These are phyloP conservation scores for Akanthomyces dipterigenus DNA, from an alignment of 2,329 filamentous ascomycete genomes.

Conservation along the genomic window DNA sequence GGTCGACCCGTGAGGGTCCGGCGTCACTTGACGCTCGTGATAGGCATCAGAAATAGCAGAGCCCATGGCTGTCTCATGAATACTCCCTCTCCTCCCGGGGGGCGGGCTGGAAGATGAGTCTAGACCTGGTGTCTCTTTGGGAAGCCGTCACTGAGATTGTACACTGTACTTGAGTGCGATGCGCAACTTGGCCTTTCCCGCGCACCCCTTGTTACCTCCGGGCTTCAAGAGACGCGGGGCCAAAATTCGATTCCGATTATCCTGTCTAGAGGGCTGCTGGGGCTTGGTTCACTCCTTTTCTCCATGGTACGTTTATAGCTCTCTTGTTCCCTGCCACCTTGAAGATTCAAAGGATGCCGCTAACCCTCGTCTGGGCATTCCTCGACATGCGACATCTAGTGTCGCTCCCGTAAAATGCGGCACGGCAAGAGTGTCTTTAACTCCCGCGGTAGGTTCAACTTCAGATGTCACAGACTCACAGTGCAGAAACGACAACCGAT, in stretches of 20 bases:
- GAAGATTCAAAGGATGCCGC: constrained; percentile 9
- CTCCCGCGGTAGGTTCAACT: background rate
- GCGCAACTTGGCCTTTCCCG: constrained; percentile 59
- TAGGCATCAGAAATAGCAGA: constrained; percentile 82
- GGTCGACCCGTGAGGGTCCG: constrained; percentile 73
- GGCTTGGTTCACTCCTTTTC: constrained; percentile 28
- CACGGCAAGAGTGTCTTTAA: background rate
- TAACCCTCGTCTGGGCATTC: constrained; percentile 7
- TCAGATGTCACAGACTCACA: background rate
- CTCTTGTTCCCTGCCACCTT: background rate
- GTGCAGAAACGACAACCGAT: background rate
- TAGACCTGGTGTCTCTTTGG: constrained; percentile 55
- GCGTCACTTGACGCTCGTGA: constrained; percentile 70
- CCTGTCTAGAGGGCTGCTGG: constrained; percentile 59
- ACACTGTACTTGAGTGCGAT: constrained; percentile 82
- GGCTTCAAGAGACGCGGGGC: constrained; percentile 5
- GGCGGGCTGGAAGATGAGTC: constrained; percentile 18
- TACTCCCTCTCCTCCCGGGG: constrained; percentile 18
- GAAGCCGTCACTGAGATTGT: constrained; percentile 86
- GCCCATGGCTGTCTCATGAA: constrained; percentile 25
- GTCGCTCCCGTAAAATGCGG: background rate
- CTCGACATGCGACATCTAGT: constrained; percentile 3
- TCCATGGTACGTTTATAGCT: constrained; percentile 4
- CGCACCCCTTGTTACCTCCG: background rate
- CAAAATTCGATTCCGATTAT: constrained; percentile 81